These are phyloP conservation scores for Fremontodendron californicum DNA, from an alignment of 345 rosid species.

Conservation along the genomic window DNA sequence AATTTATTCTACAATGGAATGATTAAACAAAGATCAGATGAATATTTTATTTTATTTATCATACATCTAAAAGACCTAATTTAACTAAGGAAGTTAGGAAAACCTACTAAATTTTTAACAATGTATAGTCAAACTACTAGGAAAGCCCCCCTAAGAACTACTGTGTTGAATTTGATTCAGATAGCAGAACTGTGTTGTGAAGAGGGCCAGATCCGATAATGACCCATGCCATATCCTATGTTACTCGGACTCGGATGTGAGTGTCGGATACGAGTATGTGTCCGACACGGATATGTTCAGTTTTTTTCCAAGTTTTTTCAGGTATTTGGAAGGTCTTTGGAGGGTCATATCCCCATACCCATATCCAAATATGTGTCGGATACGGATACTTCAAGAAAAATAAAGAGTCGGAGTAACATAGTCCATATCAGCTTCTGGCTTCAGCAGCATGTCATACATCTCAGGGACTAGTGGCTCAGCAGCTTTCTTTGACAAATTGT, in stretches of 20 bases:
- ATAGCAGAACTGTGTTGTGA: not conserved
- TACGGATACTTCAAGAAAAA: too few species aligned
- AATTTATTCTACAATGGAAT: not conserved
- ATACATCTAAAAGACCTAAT: not conserved
- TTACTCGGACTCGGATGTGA: too few species aligned
- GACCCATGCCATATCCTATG: too few species aligned
- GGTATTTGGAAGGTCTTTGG: too few species aligned
- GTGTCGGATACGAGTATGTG: too few species aligned
- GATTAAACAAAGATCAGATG: not conserved
- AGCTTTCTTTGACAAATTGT: slow-evolving; percentile 2
- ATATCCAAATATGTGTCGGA: too few species aligned
- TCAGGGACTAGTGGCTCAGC: slow-evolving; percentile 6
- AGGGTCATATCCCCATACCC: too few species aligned
- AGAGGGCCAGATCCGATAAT: not conserved
- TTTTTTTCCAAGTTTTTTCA: too few species aligned
- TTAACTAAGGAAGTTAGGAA: not conserved
- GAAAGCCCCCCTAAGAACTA: not conserved
- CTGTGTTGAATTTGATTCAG: not conserved
- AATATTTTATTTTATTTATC: not conserved
- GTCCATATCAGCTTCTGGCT: not conserved
- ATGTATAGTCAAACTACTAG: not conserved
- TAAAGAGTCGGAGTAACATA: too few species aligned
- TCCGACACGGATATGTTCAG: too few species aligned
- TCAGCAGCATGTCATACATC: slow-evolving; percentile 5
- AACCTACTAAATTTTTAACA: not conserved